These are phyloP conservation scores for Fusarium burgessii DNA, from an alignment of 2,329 filamentous ascomycete genomes.

Conservation along the genomic window DNA sequence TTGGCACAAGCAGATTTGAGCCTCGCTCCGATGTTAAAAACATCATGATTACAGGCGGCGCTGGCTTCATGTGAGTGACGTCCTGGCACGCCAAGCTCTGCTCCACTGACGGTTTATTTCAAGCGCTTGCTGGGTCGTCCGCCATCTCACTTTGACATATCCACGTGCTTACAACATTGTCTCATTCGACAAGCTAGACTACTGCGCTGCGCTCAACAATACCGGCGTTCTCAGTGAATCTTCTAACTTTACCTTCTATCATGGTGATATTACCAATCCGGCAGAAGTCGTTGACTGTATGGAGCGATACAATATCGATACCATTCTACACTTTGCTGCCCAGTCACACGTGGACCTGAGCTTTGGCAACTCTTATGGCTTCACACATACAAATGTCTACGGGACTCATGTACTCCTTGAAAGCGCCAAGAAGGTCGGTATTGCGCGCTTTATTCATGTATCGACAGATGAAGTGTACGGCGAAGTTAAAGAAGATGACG, in stretches of 20 bases:
- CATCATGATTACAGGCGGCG: slow-evolving; percentile 86
- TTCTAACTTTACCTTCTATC: slow-evolving; percentile 82
- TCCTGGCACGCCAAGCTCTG: slow-evolving; percentile 15
- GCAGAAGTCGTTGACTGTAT: slow-evolving; percentile 77
- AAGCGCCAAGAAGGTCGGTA: slow-evolving; percentile 76
- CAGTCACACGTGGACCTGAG: slow-evolving; percentile 86
- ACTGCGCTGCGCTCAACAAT: slow-evolving; percentile 85
- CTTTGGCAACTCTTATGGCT: slow-evolving; percentile 85
- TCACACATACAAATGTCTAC: slow-evolving; percentile 84
- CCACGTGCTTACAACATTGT: slow-evolving; percentile 80
- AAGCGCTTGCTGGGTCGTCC: slow-evolving; percentile 85
- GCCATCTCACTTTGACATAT: slow-evolving; percentile 81
- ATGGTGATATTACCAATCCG: slow-evolving; percentile 81
- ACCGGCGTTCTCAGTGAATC: slow-evolving; percentile 74
- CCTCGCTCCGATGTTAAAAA: slow-evolving; percentile 78
- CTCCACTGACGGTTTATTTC: slow-evolving; percentile 37
- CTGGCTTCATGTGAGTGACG: slow-evolving; percentile 81
- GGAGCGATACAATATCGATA: slow-evolving; percentile 79
- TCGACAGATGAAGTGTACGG: slow-evolving; percentile 90
- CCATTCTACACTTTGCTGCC: slow-evolving; percentile 87
- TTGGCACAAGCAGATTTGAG: slow-evolving; percentile 76
- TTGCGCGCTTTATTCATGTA: slow-evolving; percentile 83
- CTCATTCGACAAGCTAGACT: slow-evolving; percentile 87
- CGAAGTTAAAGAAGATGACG: slow-evolving; percentile 78
- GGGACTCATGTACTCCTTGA: slow-evolving; percentile 87